A percentile compares a stretch with the other conserved stretches of the same genome.
Conservation (phyloP, 1,284 basidiomycete genomes). For the Gymnopus androsaceus region DNA sequence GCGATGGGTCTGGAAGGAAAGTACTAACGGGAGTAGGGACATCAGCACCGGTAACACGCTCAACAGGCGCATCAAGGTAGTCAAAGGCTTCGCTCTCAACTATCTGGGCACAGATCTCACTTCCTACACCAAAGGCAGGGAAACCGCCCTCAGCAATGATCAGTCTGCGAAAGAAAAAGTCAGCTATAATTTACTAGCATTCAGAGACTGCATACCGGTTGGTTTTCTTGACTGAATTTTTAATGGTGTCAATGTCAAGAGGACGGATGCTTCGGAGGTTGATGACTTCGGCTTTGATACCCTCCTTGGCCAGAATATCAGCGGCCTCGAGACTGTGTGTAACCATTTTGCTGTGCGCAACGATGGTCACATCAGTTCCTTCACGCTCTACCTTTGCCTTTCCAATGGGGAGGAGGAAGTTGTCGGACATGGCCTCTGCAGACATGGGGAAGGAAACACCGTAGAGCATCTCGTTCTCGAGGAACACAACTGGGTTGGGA, state of each 20-base stretch:
- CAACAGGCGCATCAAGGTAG: slow-evolving; percentile 96
- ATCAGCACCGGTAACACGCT: slow-evolving; percentile 96
- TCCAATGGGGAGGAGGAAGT: slow-evolving; percentile 95
- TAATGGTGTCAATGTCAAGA: slow-evolving; percentile 96
- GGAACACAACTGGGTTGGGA: slow-evolving; percentile 96
- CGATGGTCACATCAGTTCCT: slow-evolving; percentile 93
- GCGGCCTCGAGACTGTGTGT: slow-evolving; percentile 92
- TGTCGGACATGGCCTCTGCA: slow-evolving; percentile 90
- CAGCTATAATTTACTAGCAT: too few species aligned
- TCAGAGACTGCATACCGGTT: slow-evolving; percentile 62
- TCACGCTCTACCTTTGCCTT: slow-evolving; percentile 96
- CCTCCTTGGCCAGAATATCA: slow-evolving; percentile 91
- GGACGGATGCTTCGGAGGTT: slow-evolving; percentile 96
- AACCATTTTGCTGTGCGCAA: slow-evolving; percentile 97
- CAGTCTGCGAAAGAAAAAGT: slow-evolving; percentile 50
- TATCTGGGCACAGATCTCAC: slow-evolving; percentile 96
- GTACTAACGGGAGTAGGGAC: slow-evolving; percentile 89
- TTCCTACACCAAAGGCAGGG: slow-evolving; percentile 97
- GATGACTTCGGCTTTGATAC: slow-evolving; percentile 97
- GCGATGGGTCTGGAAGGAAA: slow-evolving; percentile 5
- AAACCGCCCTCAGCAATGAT: slow-evolving; percentile 98
- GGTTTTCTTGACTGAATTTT: slow-evolving; percentile 96
- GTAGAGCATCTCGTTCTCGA: slow-evolving; percentile 99
- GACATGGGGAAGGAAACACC: slow-evolving; percentile 97
- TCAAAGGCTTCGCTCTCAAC: slow-evolving; percentile 96